A percentile compares a stretch with the other conserved stretches of the same genome.
Conservation (phyloP, 805 yeast genomes). For the Saturnispora sekii region DNA sequence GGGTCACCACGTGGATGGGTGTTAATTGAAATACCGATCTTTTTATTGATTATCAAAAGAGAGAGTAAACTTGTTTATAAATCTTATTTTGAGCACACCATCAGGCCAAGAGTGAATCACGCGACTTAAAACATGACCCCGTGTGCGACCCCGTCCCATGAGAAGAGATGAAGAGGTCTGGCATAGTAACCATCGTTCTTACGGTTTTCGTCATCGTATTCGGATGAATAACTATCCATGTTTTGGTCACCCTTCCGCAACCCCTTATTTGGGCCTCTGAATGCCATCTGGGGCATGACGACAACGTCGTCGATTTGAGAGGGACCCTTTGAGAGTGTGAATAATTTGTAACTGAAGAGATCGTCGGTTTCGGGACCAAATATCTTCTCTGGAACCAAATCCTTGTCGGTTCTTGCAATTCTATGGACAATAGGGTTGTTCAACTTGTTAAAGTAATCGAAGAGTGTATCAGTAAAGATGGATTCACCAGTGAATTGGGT, state of each 20-base stretch:
- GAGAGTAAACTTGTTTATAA: no score
- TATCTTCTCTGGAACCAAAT: constrained; percentile 17
- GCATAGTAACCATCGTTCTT: constrained; percentile 24
- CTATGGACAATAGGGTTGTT: constrained; percentile 21
- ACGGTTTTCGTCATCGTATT: constrained; percentile 24
- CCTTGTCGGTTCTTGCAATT: constrained; percentile 26
- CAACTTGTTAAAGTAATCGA: constrained; percentile 24
- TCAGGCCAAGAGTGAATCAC: no score
- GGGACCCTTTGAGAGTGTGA: constrained; percentile 25
- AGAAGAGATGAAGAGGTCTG: constrained; percentile 22
- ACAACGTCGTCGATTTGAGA: constrained; percentile 25
- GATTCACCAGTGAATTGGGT: constrained; percentile 28
- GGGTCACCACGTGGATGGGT: no score
- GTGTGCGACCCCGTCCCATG: constrained; percentile 16
- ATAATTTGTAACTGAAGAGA: constrained; percentile 22
- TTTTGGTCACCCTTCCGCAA: constrained; percentile 12
- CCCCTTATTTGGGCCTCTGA: constrained; percentile 17
- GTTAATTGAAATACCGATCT: no score
- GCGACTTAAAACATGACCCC: constrained; percentile 5
- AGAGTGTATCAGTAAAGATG: constrained; percentile 27
- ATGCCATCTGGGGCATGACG: constrained; percentile 25
- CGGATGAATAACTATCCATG: constrained; percentile 14
- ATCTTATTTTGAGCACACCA: no score
- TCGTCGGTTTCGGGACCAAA: constrained; percentile 25
- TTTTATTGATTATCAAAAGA: no score